Base-by-base conservation (phyloP, 2,329 filamentous ascomycete genomes). In the Dothidotthia symphoricarpi region DNA sequence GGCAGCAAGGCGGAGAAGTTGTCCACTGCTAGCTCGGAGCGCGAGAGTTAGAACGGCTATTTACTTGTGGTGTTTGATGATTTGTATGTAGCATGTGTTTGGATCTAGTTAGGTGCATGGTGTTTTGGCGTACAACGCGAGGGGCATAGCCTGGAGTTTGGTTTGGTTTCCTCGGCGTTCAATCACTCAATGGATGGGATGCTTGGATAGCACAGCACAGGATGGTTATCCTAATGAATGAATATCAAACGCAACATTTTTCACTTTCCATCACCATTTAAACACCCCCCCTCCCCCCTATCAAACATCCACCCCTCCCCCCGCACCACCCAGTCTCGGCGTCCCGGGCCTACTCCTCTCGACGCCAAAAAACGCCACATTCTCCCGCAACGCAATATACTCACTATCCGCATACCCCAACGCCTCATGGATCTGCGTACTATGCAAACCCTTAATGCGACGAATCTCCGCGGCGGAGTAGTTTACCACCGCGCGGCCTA, bases 321-420 rank as follows among this genome's bases (percentile, higher is more conserved):
- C n/a, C n/a, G n/a, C 25, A 27, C 25, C 13, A 14, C 25, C 12
- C 30, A 47, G 49, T 32, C 50, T 53, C 30, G 68, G 67, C 31
- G 66, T 69, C 25, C 45, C 52, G 13, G 68, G 67, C 46, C 66
- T 60, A 45, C 58, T 64, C 52, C 57, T 61, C 51, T 67, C 63
- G 2, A 60, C 30, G 1, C 55, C 63, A 36, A 86, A 83, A 52
- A 95, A 82, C 29, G 87, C 88, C 46, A 96, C 83, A 55, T 95
- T 91, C 66, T 95, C 88, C 47, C 89, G 76, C 58, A 93, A 75
- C 8, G 89, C 90, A 27, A 97, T 85, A 69, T 97, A 96, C 69
- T 97, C 89, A 59, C 86, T 94, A 64, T 96, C 90, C 14, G 88
- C 88, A 68, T 96, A 98, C 3, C 91, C 93, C 22, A 98, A 71